phyloP scores from a whole-genome alignment of 768 basidiomycete genomes.

The Cystofilobasidium capitatum region DNA sequence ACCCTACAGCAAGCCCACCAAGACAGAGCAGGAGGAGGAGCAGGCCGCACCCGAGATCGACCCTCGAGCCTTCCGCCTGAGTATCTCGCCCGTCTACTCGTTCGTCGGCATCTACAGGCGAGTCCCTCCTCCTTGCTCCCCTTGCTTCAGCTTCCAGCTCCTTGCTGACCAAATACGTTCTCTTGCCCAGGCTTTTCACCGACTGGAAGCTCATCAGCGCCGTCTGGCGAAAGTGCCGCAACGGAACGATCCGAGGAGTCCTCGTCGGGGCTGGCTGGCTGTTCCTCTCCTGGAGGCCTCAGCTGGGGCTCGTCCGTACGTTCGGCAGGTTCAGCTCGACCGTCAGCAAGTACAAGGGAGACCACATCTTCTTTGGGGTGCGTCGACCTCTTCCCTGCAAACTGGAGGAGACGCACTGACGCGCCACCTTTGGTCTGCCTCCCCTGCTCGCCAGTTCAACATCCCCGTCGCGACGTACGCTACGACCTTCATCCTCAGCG shows the following conservation, averaged over 20 bases:
- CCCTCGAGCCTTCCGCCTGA: background rate
- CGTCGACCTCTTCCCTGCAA: background rate
- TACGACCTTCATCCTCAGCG: conserved; percentile 48
- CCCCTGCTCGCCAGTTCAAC: conserved; percentile 36
- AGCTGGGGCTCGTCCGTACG: conserved; percentile 55
- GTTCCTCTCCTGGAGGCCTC: conserved; percentile 59
- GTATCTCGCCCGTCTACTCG: conserved; percentile 8
- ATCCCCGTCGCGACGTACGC: conserved; percentile 45
- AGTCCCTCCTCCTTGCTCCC: background rate
- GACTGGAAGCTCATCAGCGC: background rate
- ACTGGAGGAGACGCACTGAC: background rate
- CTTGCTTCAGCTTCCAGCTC: background rate
- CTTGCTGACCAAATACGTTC: background rate
- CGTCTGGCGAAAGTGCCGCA: conserved; percentile 32
- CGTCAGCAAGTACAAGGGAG: background rate
- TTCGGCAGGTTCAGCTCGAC: conserved; percentile 44
- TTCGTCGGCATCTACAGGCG: conserved; percentile 14
- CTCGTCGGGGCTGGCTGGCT: conserved; percentile 57
- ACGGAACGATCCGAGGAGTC: conserved; percentile 62
- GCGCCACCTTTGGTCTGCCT: background rate
- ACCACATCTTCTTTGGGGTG: conserved; percentile 10
- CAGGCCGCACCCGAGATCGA: background rate
- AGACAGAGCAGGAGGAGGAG: background rate
- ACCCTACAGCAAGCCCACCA: no score
- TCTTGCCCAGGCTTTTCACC: background rate